These are phyloP conservation scores for Spatholobus suberectus DNA, from an alignment of 306 rosid species.

Conservation along the genomic window DNA sequence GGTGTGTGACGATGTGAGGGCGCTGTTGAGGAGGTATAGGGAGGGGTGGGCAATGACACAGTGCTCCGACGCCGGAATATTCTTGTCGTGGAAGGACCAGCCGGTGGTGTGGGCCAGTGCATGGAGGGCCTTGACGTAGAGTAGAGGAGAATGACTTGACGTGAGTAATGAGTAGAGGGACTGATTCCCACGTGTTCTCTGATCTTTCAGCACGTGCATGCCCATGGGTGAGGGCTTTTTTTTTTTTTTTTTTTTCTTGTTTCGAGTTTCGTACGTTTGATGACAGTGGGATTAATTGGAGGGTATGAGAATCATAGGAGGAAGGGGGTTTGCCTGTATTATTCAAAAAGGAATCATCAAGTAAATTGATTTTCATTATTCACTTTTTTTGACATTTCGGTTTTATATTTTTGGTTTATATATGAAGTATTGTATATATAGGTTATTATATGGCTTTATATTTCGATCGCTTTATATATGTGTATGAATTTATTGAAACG, in stretches of 20 bases:
- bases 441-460: not conserved
- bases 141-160: constrained; percentile 1
- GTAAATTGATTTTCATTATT: constrained; percentile 46
- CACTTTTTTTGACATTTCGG: constrained; percentile 14
- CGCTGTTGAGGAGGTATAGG: constrained; percentile 83
- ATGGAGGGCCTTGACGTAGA: constrained; percentile 74
- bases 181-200: constrained; percentile 55
- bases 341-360: constrained; percentile 51
- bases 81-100: constrained; percentile 84
- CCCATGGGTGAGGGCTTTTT: not conserved
- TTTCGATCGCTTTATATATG: not conserved
- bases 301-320: not conserved
- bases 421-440: not conserved
- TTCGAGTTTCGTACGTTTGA: constrained; percentile 38
- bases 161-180: not conserved
- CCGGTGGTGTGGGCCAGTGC: constrained; percentile 99
- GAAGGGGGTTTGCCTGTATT: constrained; percentile 52
- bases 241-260: not conserved
- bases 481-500: not conserved
- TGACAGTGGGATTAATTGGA: constrained; percentile 30
- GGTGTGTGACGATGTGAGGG: constrained; percentile 85
- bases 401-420: constrained; percentile 2
- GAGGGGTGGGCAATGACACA: constrained; percentile 91
- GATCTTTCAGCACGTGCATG: constrained; percentile 68
- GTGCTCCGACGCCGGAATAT: constrained; percentile 77